phyloP scores from a whole-genome alignment of 2,329 filamentous ascomycete genomes.

The Aaosphaeria arxii region DNA sequence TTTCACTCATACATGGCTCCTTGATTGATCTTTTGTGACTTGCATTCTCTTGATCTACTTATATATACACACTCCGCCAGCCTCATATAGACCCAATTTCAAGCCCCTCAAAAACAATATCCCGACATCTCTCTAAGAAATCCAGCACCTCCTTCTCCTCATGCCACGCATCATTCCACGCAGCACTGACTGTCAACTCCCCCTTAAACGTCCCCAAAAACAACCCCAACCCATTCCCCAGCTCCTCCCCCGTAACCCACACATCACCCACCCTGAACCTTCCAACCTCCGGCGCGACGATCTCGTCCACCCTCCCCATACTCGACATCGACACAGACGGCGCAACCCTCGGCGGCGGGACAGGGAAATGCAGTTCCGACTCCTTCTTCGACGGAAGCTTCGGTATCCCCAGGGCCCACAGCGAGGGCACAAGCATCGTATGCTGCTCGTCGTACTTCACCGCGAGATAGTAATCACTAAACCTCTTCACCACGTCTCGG shows the following conservation, averaged over 20 bases:
- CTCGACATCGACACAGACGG: constrained; percentile 10
- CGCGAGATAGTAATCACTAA: too few relatives aligned
- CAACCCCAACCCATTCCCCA: constrained; percentile 36
- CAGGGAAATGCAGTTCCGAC: neutral
- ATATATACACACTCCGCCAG: neutral
- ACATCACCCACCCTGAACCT: constrained; percentile 31
- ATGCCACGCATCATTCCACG: constrained; percentile 47
- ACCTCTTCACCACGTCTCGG: too few relatives aligned
- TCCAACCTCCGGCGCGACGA: constrained; percentile 21
- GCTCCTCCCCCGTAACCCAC: constrained; percentile 48
- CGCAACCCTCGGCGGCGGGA: constrained; percentile 5
- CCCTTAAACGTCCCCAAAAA: constrained; percentile 42
- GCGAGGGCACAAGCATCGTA: neutral
- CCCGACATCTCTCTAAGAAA: constrained; percentile 4
- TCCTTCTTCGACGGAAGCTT: neutral
- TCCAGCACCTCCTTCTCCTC: constrained; percentile 7
- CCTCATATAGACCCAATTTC: neutral
- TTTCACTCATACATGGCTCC: too few relatives aligned
- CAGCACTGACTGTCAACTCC: constrained; percentile 37
- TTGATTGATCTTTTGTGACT: too few relatives aligned
- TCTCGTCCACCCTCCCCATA: constrained; percentile 28
- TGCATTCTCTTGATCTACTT: too few relatives aligned
- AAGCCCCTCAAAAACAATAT: neutral
- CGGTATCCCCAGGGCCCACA: neutral
- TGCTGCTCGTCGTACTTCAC: too few relatives aligned